Base-by-base conservation (phyloP, 441 rosid species). In the Populus trichocarpa region DNA sequence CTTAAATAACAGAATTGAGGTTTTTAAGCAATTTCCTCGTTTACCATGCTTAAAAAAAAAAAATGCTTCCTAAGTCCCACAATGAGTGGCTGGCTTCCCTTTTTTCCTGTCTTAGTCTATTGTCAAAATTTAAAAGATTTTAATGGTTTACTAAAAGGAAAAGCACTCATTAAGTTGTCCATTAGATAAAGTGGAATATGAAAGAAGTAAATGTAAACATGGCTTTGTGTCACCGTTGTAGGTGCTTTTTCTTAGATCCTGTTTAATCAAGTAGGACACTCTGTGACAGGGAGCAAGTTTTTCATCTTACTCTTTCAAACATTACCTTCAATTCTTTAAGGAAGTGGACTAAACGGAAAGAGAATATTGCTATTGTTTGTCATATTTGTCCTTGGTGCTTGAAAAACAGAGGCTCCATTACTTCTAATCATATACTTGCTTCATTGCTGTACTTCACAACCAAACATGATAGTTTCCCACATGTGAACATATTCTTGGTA, bases 181-280 rank as follows among this genome's bases (percentile, higher is more conserved):
- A 35, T 69, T 23, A 28, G 25, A 22, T 69, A 35, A 30, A 53
- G 74, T 14, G 16, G 72, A 26, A 70, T 70, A 70, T 70, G 10
- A n/a, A 26, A 69, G 72, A 30, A 70, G 11, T 38, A 72, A 38
- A 2, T 20, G 22, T 86, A 77, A 53, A 20, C n/a, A 4, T 50
- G n/a, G 59, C n/a, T 50, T 3, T 14, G n/a, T 50, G 20, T 16
- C 22, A 53, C 63, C 0, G 9, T 8, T 6, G 22, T 18, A 20
- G 63, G 22, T 53, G 63, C 22, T 53, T 53, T 4, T 18, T 53
- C 63, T 53, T 53, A 53, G 63, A 18, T 53, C 22, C 63, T 50
- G 10, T 53, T 53, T 53, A 53, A 18, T 53, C 22, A 20, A 53
- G 63, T 6, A 53, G 63, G 63, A 53, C 22, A 53, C 22, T 18